These are phyloP conservation scores for Scalesia atractyloides DNA, from an alignment of 129 eudicot genomes.

Conservation along the genomic window DNA sequence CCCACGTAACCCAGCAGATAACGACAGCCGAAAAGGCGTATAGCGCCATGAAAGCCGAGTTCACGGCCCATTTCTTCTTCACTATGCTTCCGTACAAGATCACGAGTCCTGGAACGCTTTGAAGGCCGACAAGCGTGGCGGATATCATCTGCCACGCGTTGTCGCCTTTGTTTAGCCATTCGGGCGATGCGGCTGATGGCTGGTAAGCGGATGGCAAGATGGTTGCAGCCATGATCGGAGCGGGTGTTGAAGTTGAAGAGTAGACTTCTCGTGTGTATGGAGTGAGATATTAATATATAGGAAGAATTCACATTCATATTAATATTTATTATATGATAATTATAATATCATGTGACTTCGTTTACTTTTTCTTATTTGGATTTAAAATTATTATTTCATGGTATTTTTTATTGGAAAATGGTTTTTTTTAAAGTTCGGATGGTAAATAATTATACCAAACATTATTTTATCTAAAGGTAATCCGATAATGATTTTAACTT, in stretches of 20 bases:
- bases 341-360: conserved; percentile 32
- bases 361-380: conserved; percentile 31
- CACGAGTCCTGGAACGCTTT: conserved; percentile 64
- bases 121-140: conserved; percentile 74
- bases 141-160: conserved; percentile 75
- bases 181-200: conserved; percentile 47
- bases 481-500: too few species aligned
- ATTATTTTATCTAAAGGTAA: too few species aligned
- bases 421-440: not conserved
- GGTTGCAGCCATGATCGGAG: conserved; percentile 32
- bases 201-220: conserved; percentile 33
- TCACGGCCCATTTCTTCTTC: conserved; percentile 72
- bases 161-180: conserved; percentile 80
- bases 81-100: conserved; percentile 69
- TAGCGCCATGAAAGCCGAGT: conserved; percentile 76
- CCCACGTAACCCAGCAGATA: conserved; percentile 67
- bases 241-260: conserved; percentile 10
- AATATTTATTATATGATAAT: not conserved
- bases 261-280: conserved; percentile 44
- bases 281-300: conserved; percentile 4
- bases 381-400: not conserved
- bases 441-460: not conserved
- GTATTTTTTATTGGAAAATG: not conserved
- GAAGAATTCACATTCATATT: not conserved
- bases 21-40: conserved; percentile 72